Evolutionary conservation across 2,329 filamentous ascomycete genomes (phyloP), one percentile per base, ranked within the genome.

Genomic region (Phaeosphaeria sp.): DNA sequence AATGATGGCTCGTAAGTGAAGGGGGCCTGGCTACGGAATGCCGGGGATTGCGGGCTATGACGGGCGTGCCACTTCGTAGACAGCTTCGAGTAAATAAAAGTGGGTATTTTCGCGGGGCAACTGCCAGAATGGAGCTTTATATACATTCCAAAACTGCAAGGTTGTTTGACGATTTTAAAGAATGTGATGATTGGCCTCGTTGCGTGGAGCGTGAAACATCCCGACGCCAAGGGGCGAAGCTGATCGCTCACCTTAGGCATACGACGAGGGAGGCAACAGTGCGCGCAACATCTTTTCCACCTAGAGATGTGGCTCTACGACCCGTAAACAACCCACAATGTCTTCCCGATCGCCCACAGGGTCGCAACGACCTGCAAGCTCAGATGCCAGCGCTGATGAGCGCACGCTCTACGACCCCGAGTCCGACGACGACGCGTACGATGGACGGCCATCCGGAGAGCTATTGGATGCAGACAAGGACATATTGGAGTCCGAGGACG

Each of bases 401-500:
- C 69, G 62, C 50, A 72, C 72, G n/a, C 69, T 71, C 27, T 71
- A 67, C 65, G 72, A 76, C 22, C 67, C 64, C 52, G 59, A 64
- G 33, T 66, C 67, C 55, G 72, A 74, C 50, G 69, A 72, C 50
- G 74, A 78, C 20, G 59, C 61, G 52, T 72, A 69, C 55, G 70
- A 68, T 49, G 69, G 67, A 54, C 73, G 73, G 50, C 72, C 67
- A 3, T 80, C 74, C 22, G 69, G 59, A 44, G 78, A 80, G 25
- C 52, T 76, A 0, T 68, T 65, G 24, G 71, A 72, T 39, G 65
- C 60, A 55, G 79, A 80, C 49, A 69, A 74, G 30, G 77, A 79
- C 39, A 74, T 81, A 8, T 57, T 81, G n/a, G 74, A 78, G 24
- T 78, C 78, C 9, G 80, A 82, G 60, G 80, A 82, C 51, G 81